Evolutionary conservation across 192 early-diverging fungal genomes (phyloP), one percentile per base, ranked within the genome.

Genomic region (Coemansia biformis): DNA sequence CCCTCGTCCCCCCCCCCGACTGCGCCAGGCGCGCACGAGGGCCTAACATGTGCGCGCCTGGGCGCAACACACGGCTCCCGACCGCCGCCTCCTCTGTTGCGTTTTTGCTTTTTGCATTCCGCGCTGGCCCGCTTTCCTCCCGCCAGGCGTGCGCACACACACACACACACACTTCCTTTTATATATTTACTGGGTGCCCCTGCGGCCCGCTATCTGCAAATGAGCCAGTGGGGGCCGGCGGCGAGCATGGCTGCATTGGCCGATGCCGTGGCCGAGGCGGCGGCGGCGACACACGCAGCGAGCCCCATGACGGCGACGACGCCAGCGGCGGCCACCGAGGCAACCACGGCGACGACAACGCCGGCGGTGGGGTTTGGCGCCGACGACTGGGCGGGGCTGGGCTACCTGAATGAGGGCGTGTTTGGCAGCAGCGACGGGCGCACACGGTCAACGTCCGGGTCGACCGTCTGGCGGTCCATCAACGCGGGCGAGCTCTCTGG

Each of bases 361-460:
- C 39, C 55, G 2, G 41, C 49, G 21, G 47, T 38, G 18, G 51
- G 46, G 6, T 47, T 48, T 26, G 59, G 50, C 32, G 35, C 48
- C 15, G 52, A 59, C 18, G 58, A 57, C 24, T 68, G 65, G 65
- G 33, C 57, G 8, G 36, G 40, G 1, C 30, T 60, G 4, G 50
- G 50, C 26, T 56, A 51, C 32, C 38, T 60, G 9, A 60, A 51
- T 41, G 65, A 60, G 24, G 59, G 67, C 21, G 60, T 70, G 17
- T 70, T 70, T 49, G 67, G 67, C 41, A 70, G 67, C 56, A 54
- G 54, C 39, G 67, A 70, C 30, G 51, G 67, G 1, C 59, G 67
- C 10, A 44, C 43, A 2, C 50, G 71, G 26, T 75, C 71, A 5
- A 63, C 59, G 7, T 75, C 71, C 2, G 64, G 55, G 13, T 66